Evolutionary conservation across 257 asterid species (phyloP), one percentile per base, ranked within the genome.

Genomic region (Verbena officinalis): DNA sequence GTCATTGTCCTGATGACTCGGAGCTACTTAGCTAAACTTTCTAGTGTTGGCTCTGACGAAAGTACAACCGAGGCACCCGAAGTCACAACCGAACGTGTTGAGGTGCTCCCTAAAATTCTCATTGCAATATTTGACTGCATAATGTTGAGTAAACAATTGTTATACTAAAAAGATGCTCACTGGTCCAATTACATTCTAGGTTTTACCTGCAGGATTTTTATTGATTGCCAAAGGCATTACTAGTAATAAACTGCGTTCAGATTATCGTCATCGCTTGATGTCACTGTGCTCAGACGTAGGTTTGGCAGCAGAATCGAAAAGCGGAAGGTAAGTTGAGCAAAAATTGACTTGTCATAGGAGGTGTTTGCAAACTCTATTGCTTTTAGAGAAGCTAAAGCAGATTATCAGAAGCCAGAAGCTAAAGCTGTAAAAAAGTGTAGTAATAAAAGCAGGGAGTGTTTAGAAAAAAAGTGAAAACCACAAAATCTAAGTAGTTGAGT

Each of bases 221-320:
- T 77, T 82, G 77, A 88, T 94, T 77, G 96, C 99, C 36, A 80
- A 71, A 68, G 96, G 91, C 60, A 88, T 90, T 60, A 73, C 85
- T 39, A 67, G 69, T 65, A 63, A 65, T 73, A 94, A 83, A 71
- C 78, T 94, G 89, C 96, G 99, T 13, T 76, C 89, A 1, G 99
- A 94, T 77, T 94, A 84, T 77, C 96, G 99, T 59, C 92, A 90
- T 36, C 97, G 97, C 43, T 82, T 94, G 89, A 82, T 94, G 62
- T 94, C 99, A 36, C 84, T 94, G 70, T 94, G 97, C 86, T 94
- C 99, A 40, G 99, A 94, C 78, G 99, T 94, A 48, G 99, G 99
- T 75, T 83, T 94, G 83, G 96, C 97, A 55, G 96, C 97, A 33
- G 99, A 94, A 79, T 80, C 96, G 19, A 90, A 85, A 80, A 83